Evolutionary conservation across 805 yeast species (phyloP).

Genomic region (Kazachstania taianensis): DNA sequence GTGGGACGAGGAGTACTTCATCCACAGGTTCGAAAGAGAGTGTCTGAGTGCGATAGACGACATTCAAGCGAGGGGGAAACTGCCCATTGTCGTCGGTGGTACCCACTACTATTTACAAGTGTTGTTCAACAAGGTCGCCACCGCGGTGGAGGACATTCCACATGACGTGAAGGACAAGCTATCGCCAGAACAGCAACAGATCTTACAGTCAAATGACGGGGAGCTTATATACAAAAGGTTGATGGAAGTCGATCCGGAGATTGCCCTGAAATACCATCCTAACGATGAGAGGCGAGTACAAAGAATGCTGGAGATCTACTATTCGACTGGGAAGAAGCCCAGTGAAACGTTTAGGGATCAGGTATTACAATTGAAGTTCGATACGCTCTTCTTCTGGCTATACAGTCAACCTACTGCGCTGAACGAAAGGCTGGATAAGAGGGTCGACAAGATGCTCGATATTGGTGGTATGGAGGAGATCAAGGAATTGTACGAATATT

Average conservation of each 20-base stretch:
- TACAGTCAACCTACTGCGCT: conserved; percentile 53
- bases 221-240: conserved; percentile 34
- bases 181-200: conserved; percentile 4
- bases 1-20: conserved; percentile 75
- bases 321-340: conserved; percentile 53
- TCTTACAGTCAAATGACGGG: conserved; percentile 42
- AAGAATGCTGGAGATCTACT: conserved; percentile 74
- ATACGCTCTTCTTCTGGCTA: conserved; percentile 72
- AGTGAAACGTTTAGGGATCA: conserved; percentile 66
- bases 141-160: conserved; percentile 4
- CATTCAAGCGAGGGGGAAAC: conserved; percentile 54
- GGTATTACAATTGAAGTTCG: conserved; percentile 43
- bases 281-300: conserved; percentile 71
- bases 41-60: conserved; percentile 53
- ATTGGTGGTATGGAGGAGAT: conserved; percentile 67
- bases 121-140: conserved; percentile 45
- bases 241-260: conserved; percentile 50
- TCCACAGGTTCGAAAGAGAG: conserved; percentile 68
- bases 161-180: conserved; percentile 3
- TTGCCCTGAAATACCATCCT: conserved; percentile 82
- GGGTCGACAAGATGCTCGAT: conserved; percentile 79
- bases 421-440: conserved; percentile 51
- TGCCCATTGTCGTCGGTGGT: conserved; percentile 90
- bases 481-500: conserved; percentile 42
- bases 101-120: conserved; percentile 89